Evolutionary conservation across 768 basidiomycete species (phyloP).

Genomic region (Collybia mongolica): DNA sequence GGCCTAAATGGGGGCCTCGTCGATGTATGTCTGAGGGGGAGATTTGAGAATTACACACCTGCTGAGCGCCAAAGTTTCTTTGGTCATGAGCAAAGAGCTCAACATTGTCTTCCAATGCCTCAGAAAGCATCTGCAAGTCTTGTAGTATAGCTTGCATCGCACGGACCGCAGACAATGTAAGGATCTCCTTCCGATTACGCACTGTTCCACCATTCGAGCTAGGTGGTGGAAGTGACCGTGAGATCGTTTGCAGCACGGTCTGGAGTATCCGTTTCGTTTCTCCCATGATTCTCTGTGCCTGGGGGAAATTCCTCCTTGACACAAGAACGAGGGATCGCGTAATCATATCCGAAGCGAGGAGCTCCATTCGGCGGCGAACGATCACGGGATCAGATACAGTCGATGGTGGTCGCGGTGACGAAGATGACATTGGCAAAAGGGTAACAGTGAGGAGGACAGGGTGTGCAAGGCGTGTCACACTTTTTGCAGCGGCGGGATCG

Average conservation of each 20-base stretch:
- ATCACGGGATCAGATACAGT: constrained; percentile 80
- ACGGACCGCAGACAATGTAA: constrained; percentile 70
- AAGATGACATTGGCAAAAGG: constrained; percentile 60
- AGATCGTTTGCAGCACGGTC: constrained; percentile 84
- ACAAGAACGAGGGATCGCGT: constrained; percentile 91
- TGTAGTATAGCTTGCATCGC: constrained; percentile 83
- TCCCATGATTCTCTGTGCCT: constrained; percentile 86
- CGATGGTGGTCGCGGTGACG: constrained; percentile 39
- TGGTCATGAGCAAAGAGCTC: constrained; percentile 93
- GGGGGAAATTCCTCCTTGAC: constrained; percentile 84
- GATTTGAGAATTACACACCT: constrained; percentile 48
- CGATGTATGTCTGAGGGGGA: not conserved
- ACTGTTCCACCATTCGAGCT: constrained; percentile 44
- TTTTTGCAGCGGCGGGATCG: constrained; percentile 83
- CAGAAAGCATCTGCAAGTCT: constrained; percentile 83
- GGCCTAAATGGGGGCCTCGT: constrained; percentile 49
- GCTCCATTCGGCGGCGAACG: constrained; percentile 92
- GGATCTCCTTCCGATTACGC: constrained; percentile 76
- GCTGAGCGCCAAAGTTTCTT: constrained; percentile 95
- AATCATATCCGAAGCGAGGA: constrained; percentile 96
- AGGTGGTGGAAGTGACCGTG: constrained; percentile 66
- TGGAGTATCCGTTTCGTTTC: constrained; percentile 93
- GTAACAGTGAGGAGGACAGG: constrained; percentile 96
- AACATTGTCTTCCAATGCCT: constrained; percentile 88
- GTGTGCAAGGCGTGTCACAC: constrained; percentile 85